phyloP scores from a whole-genome alignment of 1,284 basidiomycete genomes.

The Albatrellus sp. region DNA sequence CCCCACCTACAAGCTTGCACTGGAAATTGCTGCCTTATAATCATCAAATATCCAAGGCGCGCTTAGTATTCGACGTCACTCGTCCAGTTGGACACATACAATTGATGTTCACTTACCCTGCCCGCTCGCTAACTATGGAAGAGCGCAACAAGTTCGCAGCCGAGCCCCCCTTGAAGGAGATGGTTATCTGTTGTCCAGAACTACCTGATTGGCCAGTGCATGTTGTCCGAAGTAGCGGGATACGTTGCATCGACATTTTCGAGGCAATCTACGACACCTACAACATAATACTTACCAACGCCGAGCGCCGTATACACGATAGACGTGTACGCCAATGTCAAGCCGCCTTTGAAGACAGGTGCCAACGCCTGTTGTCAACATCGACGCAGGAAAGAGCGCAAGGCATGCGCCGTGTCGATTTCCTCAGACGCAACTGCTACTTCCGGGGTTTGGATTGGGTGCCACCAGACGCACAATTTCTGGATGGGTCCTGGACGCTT shows the following conservation, averaged over 20 bases:
- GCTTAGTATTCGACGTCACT: conserved; percentile 17
- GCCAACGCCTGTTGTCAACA: not conserved
- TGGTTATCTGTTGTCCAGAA: conserved; percentile 22
- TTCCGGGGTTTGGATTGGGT: conserved; percentile 12
- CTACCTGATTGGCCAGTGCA: conserved; percentile 30
- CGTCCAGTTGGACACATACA: conserved; percentile 16
- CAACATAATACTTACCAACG: conserved; percentile 27
- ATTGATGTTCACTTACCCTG: conserved; percentile 9
- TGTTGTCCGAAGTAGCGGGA: conserved; percentile 26
- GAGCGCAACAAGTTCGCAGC: conserved; percentile 24
- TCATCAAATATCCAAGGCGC: conserved; percentile 14
- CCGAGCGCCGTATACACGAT: conserved; percentile 19
- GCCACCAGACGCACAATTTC: conserved; percentile 7
- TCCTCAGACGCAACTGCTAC: conserved; percentile 8
- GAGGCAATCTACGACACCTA: conserved; percentile 37
- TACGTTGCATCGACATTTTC: conserved; percentile 37
- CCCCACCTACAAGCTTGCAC: conserved; percentile 17
- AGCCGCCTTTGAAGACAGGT: not conserved
- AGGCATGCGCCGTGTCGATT: conserved; percentile 9
- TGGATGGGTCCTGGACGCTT: conserved; percentile 11
- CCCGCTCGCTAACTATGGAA: conserved; percentile 11
- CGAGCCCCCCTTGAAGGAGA: conserved; percentile 19
- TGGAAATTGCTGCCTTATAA: conserved; percentile 29
- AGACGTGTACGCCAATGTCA: conserved; percentile 13
- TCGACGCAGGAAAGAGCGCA: conserved; percentile 2